These are phyloP conservation scores for Rhizopus stolonifer DNA, from an alignment of 371 early-diverging fungal species.

Conservation along the genomic window DNA sequence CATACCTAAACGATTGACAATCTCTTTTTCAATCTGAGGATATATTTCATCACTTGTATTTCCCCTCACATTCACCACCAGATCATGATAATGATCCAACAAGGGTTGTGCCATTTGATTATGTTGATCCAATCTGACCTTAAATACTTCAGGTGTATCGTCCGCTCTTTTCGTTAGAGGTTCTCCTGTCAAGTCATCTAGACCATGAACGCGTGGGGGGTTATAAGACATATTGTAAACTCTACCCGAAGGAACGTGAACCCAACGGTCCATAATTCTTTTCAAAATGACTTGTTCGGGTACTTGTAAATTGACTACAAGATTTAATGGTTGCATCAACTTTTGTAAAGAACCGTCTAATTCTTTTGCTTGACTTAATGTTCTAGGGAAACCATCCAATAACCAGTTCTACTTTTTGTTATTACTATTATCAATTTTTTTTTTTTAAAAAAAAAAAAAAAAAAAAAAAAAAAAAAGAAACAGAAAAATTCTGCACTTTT, in stretches of 20 bases:
- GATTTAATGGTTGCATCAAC: slow-evolving; percentile 66
- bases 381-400: slow-evolving; percentile 98
- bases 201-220: slow-evolving; percentile 83
- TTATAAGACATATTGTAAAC: slow-evolving; percentile 93
- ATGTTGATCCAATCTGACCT: slow-evolving; percentile 76
- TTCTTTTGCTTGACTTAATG: slow-evolving; percentile 79
- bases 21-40: slow-evolving; percentile 72
- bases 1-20: slow-evolving; percentile 44
- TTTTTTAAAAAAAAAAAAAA: not conserved
- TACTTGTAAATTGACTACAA: slow-evolving; percentile 89
- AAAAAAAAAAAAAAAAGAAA: no score
- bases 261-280: slow-evolving; percentile 93
- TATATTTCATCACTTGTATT: slow-evolving; percentile 87
- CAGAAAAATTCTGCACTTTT: no score
- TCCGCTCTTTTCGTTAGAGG: slow-evolving; percentile 87
- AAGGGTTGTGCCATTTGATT: slow-evolving; percentile 74
- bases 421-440: no score
- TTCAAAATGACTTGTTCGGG: slow-evolving; percentile 88
- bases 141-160: slow-evolving; percentile 87
- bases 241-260: slow-evolving; percentile 90
- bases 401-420: slow-evolving; percentile 63
- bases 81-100: slow-evolving; percentile 75
- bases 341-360: slow-evolving; percentile 67
- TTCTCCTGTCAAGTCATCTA: slow-evolving; percentile 93
- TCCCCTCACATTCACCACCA: slow-evolving; percentile 71